Evolutionary conservation across 768 basidiomycete species (phyloP).

Genomic region (Macrolepiota fuliginosa): DNA sequence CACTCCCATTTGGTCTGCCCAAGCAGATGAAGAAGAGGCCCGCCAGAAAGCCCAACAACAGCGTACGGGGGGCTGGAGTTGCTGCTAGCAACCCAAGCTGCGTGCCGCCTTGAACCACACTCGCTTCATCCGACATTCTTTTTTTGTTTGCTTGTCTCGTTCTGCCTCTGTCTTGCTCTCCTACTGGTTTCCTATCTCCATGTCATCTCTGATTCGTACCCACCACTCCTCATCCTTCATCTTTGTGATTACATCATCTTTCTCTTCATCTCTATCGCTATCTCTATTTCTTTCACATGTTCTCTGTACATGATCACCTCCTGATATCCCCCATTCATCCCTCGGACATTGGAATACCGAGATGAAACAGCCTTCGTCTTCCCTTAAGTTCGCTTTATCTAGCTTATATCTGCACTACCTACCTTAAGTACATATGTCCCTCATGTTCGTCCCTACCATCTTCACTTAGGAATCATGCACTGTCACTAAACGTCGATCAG

Average conservation of each 20-base stretch:
- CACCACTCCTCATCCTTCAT: slow-evolving; percentile 14
- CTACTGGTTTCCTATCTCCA: slow-evolving; percentile 19
- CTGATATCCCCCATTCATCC: slow-evolving; percentile 20
- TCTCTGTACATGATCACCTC: slow-evolving; percentile 18
- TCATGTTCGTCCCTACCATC: background rate
- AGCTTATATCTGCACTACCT: slow-evolving; percentile 40
- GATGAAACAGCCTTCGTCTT: slow-evolving; percentile 10
- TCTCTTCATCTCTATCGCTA: slow-evolving; percentile 19
- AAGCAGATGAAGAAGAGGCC: slow-evolving; percentile 80
- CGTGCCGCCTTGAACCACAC: slow-evolving; percentile 14
- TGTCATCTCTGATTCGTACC: slow-evolving; percentile 15
- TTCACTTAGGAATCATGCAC: slow-evolving; percentile 12
- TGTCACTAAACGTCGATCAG: background rate
- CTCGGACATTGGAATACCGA: slow-evolving; percentile 13
- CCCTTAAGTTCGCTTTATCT: slow-evolving; percentile 32
- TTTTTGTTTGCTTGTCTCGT: background rate
- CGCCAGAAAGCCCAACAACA: slow-evolving; percentile 42
- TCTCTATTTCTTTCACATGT: slow-evolving; percentile 18
- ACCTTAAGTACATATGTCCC: slow-evolving; percentile 35
- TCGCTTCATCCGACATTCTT: slow-evolving; percentile 3
- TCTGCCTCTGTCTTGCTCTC: background rate
- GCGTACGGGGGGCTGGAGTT: slow-evolving; percentile 61
- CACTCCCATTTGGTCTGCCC: slow-evolving; percentile 74
- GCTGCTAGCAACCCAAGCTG: slow-evolving; percentile 48
- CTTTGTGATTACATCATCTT: slow-evolving; percentile 14